Evolutionary conservation across 1,139 yeast species (phyloP).

Genomic region (Petasospora rhodanensis): DNA sequence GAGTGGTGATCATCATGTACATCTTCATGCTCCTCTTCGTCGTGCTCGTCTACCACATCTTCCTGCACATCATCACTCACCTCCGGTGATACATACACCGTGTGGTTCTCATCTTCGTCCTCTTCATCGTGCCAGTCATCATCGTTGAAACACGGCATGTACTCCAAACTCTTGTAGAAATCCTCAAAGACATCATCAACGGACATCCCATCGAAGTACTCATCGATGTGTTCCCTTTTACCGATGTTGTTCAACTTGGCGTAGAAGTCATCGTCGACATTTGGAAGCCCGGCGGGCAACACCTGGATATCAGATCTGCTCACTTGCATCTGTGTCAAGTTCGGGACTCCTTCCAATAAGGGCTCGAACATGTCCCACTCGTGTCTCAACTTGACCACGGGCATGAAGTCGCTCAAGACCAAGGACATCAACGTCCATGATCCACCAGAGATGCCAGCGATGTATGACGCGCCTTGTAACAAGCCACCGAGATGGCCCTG

Average conservation of each 20-base stretch:
- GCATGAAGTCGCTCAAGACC: constrained; percentile 42
- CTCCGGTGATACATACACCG: no score
- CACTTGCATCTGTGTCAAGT: constrained; percentile 27
- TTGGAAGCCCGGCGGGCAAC: constrained; percentile 21
- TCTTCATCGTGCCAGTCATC: background rate
- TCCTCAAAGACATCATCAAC: constrained; percentile 12
- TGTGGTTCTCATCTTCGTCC: constrained; percentile 1
- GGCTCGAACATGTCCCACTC: constrained; percentile 47
- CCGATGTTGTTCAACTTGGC: constrained; percentile 21
- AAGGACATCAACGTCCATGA: constrained; percentile 56
- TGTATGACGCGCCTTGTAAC: constrained; percentile 48
- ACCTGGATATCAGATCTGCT: constrained; percentile 28
- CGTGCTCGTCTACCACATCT: background rate
- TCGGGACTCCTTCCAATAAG: constrained; percentile 52
- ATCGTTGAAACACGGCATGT: constrained; percentile 6
- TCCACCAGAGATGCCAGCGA: constrained; percentile 70
- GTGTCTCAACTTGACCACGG: constrained; percentile 35
- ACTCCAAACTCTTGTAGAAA: constrained; percentile 13
- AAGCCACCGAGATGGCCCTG: constrained; percentile 43
- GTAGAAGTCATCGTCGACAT: constrained; percentile 24
- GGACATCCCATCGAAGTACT: background rate
- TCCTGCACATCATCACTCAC: constrained; percentile 1
- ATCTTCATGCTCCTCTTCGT: background rate
- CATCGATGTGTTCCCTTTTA: constrained; percentile 12
- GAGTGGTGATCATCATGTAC: background rate